Evolutionary conservation across 2,329 filamentous ascomycete genomes (phyloP).

Genomic region (Cladophialophora exuberans): DNA sequence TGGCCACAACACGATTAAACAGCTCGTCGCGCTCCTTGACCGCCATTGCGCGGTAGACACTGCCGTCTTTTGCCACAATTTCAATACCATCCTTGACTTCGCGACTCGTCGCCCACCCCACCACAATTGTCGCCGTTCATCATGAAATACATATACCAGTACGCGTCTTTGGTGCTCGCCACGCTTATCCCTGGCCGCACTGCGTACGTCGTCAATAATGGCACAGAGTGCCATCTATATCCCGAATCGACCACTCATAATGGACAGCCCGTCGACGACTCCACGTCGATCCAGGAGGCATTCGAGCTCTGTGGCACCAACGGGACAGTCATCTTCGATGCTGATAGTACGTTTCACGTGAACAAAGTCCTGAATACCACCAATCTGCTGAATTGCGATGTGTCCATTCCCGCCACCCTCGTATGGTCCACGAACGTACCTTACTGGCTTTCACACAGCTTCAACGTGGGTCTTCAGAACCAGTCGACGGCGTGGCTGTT

Average conservation of each 20-base stretch:
- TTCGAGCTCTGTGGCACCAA: not conserved
- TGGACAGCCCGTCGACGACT: not conserved
- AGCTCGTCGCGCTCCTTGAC: conserved; percentile 73
- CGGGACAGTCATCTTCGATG: not conserved
- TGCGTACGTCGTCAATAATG: not conserved
- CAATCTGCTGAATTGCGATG: not conserved
- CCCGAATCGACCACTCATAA: not conserved
- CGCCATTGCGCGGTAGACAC: conserved; percentile 68
- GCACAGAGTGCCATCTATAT: not conserved
- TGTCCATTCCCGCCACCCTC: not conserved
- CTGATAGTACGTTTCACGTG: not conserved
- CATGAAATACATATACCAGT: too few relatives aligned
- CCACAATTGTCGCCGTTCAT: conserved; percentile 84
- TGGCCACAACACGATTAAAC: conserved; percentile 76
- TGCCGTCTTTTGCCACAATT: conserved; percentile 60
- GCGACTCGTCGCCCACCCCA: conserved; percentile 75
- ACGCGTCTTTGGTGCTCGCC: too few relatives aligned
- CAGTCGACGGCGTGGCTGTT: not conserved
- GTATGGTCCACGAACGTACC: not conserved
- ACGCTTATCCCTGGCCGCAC: not conserved
- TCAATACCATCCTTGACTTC: conserved; percentile 77
- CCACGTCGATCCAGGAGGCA: not conserved
- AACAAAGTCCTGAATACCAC: not conserved
- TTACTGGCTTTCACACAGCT: not conserved
- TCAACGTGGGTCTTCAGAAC: not conserved